Percentiles rank a stretch among this genome's conserved stretches.
Conservation (phyloP, 1,284 basidiomycete species). For the Moesziomyces sp. region DNA sequence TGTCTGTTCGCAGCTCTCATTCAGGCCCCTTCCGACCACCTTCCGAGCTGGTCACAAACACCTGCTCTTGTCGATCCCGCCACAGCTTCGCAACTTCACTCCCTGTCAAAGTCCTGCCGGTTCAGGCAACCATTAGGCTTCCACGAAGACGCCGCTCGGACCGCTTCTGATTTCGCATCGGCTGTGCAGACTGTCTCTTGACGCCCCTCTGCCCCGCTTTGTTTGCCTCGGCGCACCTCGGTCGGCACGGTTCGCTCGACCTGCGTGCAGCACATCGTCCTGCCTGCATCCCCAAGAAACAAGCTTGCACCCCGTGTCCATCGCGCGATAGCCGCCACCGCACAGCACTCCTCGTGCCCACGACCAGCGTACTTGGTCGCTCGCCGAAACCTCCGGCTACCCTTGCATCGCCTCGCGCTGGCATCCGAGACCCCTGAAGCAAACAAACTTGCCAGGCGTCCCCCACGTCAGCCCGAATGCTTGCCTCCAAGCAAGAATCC, state of each 20-base stretch:
- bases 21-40: too few species aligned
- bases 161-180: slow-evolving; percentile 1
- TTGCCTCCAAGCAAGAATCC: slow-evolving; percentile 29
- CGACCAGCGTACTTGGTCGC: neutral
- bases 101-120: too few species aligned
- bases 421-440: slow-evolving; percentile 7
- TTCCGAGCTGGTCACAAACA: too few species aligned
- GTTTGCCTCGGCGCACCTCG: neutral
- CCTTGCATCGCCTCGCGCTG: neutral
- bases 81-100: too few species aligned
- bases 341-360: neutral
- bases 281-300: neutral
- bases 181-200: neutral
- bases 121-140: too few species aligned
- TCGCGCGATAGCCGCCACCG: neutral
- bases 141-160: slow-evolving; percentile 6
- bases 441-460: slow-evolving; percentile 11
- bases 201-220: slow-evolving; percentile 3
- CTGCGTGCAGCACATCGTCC: neutral
- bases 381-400: too few species aligned
- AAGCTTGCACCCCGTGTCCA: neutral
- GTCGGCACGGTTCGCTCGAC: slow-evolving; percentile 9
- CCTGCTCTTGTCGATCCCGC: too few species aligned
- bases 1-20: too few species aligned
- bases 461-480: slow-evolving; percentile 26